These are phyloP conservation scores for Colletotrichum viniferum DNA, from an alignment of 2,329 filamentous ascomycete genomes.

Conservation along the genomic window DNA sequence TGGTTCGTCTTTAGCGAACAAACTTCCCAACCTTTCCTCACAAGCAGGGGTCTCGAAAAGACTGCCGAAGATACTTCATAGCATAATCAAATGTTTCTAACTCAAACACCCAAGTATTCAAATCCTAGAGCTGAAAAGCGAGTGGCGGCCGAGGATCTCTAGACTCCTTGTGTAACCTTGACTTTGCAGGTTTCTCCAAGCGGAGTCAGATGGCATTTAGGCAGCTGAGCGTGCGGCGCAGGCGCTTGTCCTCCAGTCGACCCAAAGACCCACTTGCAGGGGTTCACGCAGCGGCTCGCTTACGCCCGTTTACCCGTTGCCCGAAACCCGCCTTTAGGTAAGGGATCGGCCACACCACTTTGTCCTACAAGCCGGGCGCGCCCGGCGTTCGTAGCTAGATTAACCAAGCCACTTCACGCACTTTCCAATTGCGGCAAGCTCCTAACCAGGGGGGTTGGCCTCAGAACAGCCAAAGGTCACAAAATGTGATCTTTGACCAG, in stretches of 20 bases:
- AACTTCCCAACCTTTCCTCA: fast-evolving
- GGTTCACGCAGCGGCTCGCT: no score
- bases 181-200: not conserved
- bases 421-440: no score
- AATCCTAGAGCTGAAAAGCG: not conserved
- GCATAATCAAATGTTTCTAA: not conserved
- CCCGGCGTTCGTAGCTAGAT: no score
- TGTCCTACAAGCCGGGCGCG: no score
- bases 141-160: not conserved
- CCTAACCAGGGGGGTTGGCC: no score
- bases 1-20: not conserved
- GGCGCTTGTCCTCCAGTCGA: not conserved
- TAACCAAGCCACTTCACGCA: no score
- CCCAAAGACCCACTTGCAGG: not conserved
- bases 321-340: no score
- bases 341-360: no score
- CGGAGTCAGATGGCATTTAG: not conserved
- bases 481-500: no score
- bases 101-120: not conserved
- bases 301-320: no score
- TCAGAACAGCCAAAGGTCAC: no score
- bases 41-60: fast-evolving
- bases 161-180: not conserved
- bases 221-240: not conserved
- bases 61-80: not conserved